Percentiles rank a stretch among this genome's conserved stretches.
Evolutionary conservation across 805 yeast species (phyloP).

Genomic region (Lachancea nothofagi): DNA sequence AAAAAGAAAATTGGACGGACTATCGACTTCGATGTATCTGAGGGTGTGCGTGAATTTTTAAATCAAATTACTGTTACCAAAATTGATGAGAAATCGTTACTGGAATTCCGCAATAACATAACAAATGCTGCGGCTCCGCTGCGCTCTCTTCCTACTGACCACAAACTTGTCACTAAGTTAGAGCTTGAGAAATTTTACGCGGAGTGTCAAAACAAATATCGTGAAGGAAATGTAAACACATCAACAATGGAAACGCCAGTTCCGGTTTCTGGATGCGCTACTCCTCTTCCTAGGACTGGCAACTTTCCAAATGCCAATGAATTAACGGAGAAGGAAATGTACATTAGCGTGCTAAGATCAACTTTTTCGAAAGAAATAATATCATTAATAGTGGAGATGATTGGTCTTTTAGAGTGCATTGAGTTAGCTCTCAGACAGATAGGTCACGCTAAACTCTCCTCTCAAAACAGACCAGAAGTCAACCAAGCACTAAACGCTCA

Average conservation of each 20-base stretch:
- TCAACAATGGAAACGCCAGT: slow-evolving; percentile 13
- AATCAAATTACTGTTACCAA: slow-evolving; percentile 37
- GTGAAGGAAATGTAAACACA: slow-evolving; percentile 1
- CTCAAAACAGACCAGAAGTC: slow-evolving; percentile 5
- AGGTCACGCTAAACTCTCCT: background rate
- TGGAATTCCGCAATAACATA: slow-evolving; percentile 38
- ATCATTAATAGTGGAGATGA: slow-evolving; percentile 32
- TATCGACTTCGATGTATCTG: slow-evolving; percentile 35
- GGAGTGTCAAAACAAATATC: background rate
- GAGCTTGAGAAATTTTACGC: slow-evolving; percentile 18
- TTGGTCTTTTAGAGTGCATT: slow-evolving; percentile 24
- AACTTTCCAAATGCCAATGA: background rate
- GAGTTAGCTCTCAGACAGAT: background rate
- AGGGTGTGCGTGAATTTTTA: slow-evolving; percentile 39
- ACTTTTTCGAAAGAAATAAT: slow-evolving; percentile 31
- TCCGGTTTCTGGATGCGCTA: slow-evolving; percentile 23
- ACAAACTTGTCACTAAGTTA: slow-evolving; percentile 19
- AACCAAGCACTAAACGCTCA: slow-evolving; percentile 13
- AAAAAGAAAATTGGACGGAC: slow-evolving; percentile 32
- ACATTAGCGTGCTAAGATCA: slow-evolving; percentile 30
- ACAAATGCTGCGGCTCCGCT: slow-evolving; percentile 39
- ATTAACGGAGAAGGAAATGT: slow-evolving; percentile 18
- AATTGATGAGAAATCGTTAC: slow-evolving; percentile 31
- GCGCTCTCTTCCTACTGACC: slow-evolving; percentile 35
- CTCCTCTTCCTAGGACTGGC: slow-evolving; percentile 34